Evolutionary conservation across 768 basidiomycete species (phyloP), one percentile per base, ranked within the genome.

Genomic region (Auricularia cornea): DNA sequence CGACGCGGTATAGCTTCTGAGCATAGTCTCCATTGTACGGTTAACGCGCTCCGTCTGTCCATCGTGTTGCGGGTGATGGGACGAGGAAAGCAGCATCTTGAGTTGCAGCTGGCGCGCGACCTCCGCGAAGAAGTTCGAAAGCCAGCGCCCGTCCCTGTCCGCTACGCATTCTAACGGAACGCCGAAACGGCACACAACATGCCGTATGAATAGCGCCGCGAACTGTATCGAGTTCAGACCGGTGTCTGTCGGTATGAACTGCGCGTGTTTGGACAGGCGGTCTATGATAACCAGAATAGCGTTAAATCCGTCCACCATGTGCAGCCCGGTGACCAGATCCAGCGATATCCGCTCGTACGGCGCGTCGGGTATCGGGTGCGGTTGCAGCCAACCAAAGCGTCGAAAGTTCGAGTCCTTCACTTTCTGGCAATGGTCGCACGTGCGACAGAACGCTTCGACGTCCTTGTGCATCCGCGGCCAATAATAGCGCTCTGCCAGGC

Each of bases 41-140:
- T 76, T 77, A 18, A 73, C 28, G 0, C 72, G 64, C 66, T 79
- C 74, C 0, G 72, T 76, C 64, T 76, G 78, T 2, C 75, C 78
- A 64, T 79, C 75, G 3, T 74, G 70, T 59, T 68, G 67, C 2
- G 68, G 68, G 35, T 68, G 68, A 48, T 66, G 33, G 3, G 68
- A 32, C 2, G 68, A 64, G 3, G 68, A 54, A 1, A 68, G 59
- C 3, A 18, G 23, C 31, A 33, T 60, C 26, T 61, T 31, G 3
- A 59, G 59, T 20, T 56, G 62, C 28, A 68, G 3, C 16, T 30
- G 4, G 2, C 23, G 1, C 3, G 52, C 31, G 0, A 67, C 52
- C 14, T 38, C 60, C 26, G 16, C 56, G 65, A 65, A 68, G 29
- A 68, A 66, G 10, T 66, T 54, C 0, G 60, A 59, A 0, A 33